A percentile compares a stretch with the other conserved stretches of the same genome.
These are phyloP conservation scores for Laguncularia racemosa DNA, from an alignment of 345 rosid genomes.

Conservation along the genomic window DNA sequence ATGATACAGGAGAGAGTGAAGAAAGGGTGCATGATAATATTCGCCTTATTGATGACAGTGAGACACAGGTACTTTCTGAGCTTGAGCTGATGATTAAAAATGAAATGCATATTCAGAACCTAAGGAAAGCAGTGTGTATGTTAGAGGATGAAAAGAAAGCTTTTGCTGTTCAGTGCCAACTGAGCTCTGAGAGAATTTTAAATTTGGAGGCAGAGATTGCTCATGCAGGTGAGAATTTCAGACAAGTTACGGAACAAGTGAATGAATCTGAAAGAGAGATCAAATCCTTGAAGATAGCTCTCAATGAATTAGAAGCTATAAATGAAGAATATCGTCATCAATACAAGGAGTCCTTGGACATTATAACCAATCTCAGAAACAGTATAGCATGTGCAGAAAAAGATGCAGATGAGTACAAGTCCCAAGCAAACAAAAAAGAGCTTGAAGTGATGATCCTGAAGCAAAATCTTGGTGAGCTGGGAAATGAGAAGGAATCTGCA, in stretches of 20 bases:
- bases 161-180: constrained; percentile 52
- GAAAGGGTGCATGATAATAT: constrained; percentile 11
- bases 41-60: constrained; percentile 21
- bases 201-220: constrained; percentile 59
- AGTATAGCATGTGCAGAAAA: constrained; percentile 36
- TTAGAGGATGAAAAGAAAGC: constrained; percentile 86
- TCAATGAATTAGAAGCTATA: constrained; percentile 43
- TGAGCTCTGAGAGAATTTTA: constrained; percentile 51
- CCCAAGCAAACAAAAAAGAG: constrained; percentile 59
- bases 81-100: constrained; percentile 58
- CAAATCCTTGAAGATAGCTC: constrained; percentile 50
- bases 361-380: constrained; percentile 50
- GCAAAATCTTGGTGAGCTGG: constrained; percentile 43
- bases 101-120: constrained; percentile 58
- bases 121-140: constrained; percentile 66
- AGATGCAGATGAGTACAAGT: constrained; percentile 50
- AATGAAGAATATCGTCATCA: constrained; percentile 50
- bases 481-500: constrained; percentile 67
- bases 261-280: constrained; percentile 68
- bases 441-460: constrained; percentile 37
- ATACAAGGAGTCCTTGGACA: constrained; percentile 56
- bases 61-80: constrained; percentile 25
- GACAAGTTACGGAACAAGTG: constrained; percentile 47
- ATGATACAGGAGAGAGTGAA: constrained; percentile 42
- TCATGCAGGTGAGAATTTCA: constrained; percentile 55